A percentile compares a stretch with the other conserved stretches of the same genome.
These are phyloP conservation scores for Begonia fuchsioides DNA, from an alignment of 306 rosid species.

Conservation along the genomic window DNA sequence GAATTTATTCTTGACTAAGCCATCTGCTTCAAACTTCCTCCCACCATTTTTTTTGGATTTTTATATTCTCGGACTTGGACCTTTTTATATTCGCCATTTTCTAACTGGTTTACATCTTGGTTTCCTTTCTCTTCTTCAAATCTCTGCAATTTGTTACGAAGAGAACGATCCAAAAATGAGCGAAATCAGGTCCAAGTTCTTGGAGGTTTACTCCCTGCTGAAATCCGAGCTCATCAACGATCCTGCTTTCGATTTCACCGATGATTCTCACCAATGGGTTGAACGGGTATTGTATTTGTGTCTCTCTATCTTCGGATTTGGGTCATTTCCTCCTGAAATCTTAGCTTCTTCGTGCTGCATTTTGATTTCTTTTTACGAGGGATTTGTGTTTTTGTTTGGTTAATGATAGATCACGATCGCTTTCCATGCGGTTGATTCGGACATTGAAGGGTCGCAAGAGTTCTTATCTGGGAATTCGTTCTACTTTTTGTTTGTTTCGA, in stretches of 20 bases:
- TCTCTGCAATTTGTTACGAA: not conserved
- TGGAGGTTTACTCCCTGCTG: constrained; percentile 28
- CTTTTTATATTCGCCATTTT: no score
- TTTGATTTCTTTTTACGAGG: no score
- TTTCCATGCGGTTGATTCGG: no score
- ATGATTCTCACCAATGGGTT: constrained; percentile 35
- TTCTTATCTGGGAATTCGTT: no score
- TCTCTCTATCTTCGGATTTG: not conserved
- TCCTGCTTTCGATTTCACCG: constrained; percentile 34
- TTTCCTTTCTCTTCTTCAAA: not conserved
- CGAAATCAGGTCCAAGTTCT: constrained; percentile 24
- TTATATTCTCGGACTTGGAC: no score
- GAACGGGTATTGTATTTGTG: constrained; percentile 15
- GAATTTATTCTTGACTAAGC: no score
- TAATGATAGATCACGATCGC: no score
- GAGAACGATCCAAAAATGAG: constrained; percentile 10
- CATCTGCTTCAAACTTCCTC: no score
- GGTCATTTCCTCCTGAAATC: not conserved
- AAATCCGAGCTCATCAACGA: constrained; percentile 35
- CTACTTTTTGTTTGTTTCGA: no score
- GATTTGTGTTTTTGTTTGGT: no score
- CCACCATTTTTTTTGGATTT: not conserved
- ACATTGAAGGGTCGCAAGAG: no score
- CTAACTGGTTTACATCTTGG: not conserved
- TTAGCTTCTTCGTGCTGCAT: no score